Evolutionary conservation across 192 early-diverging fungal genomes (phyloP).

Genomic region (Coemansia javaensis): DNA sequence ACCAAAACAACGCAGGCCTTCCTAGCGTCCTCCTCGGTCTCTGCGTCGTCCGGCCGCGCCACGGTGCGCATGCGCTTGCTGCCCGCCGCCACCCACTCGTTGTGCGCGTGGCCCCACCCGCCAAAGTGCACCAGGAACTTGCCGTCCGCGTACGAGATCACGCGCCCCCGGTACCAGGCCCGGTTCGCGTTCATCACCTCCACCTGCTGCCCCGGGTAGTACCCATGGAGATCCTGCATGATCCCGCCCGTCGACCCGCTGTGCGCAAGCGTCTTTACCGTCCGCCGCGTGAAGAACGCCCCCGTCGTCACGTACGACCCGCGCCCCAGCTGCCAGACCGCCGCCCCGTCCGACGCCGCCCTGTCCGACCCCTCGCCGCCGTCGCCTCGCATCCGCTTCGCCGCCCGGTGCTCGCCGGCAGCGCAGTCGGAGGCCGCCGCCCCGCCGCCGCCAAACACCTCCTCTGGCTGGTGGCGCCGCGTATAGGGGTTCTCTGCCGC

Average conservation of each 20-base stretch:
- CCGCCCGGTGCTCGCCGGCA: background rate
- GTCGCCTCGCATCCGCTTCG: background rate
- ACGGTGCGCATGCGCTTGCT: constrained; percentile 37
- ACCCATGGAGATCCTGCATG: constrained; percentile 47
- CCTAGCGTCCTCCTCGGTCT: constrained; percentile 39
- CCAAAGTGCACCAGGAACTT: constrained; percentile 40
- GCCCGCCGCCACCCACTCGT: constrained; percentile 45
- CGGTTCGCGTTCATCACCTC: constrained; percentile 48
- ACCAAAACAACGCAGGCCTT: constrained; percentile 34
- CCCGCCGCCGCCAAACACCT: constrained; percentile 1
- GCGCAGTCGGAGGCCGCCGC: background rate
- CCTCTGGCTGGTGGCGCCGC: constrained; percentile 5
- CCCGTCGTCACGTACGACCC: constrained; percentile 46
- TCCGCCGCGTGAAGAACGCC: constrained; percentile 41
- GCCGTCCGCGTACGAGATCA: constrained; percentile 39
- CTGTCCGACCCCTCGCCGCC: background rate
- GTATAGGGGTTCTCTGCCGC: constrained; percentile 34
- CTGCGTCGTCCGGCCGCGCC: background rate
- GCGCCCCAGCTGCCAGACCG: constrained; percentile 34
- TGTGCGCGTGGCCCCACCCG: constrained; percentile 40
- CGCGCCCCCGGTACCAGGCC: constrained; percentile 38
- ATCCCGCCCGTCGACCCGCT: constrained; percentile 44
- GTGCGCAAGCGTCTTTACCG: constrained; percentile 39
- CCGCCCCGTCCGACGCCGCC: constrained; percentile 6
- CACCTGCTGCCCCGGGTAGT: constrained; percentile 41